Base-by-base conservation (phyloP, 208 protist species). In the Herpetomonas tarakana region DNA sequence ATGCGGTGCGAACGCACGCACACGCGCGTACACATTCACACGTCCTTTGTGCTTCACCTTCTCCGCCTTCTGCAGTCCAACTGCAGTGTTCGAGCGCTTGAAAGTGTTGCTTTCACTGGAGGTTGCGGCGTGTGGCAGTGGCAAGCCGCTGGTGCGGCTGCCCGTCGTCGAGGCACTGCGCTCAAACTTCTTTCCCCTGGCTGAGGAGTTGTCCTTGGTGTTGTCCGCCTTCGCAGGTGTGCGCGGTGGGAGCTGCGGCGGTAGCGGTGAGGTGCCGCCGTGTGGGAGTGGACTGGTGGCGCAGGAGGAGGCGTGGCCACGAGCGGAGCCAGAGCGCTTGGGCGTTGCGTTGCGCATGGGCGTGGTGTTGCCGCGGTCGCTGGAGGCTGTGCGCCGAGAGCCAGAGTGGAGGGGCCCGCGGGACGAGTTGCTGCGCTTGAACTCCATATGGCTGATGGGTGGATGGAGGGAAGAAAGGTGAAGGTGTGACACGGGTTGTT, bases 21-120 rank as follows among this genome's bases (percentile, higher is more conserved):
- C 82, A 62, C 84, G 88, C 58, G 80, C 88, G 56, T 94, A 94
- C 21, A 94, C 84, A 62, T 88, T 93, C 27, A 93, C 83, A 18
- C 81, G 77, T 54, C 83, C 86, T 62, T 88, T 80, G 26, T 71
- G 65, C 56, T 76, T 69, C 3, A 71, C 58, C 27, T 22, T 57
- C 29, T 81, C 79, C 1, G 66, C 75, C 45, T 72, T 71, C 31
- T 75, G 65, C 53, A 81, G 58, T n/a, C 75, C 76, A 0, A 62
- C 66, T 18, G 53, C 69, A 12, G 81, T 86, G 61, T 75, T 82
- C 46, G 58, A 71, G n/a, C 86, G 76, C 52, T 79, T 79, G 61
- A 86, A 91, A 4, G 14, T 38, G 26, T 45, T 63, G 52, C 68
- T 78, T 18, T 41, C 35, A 41, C 35, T 14, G 35, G 9, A 18